These are phyloP conservation scores for Globisporangium nunn DNA, from an alignment of 352 stramenopile species.

Conservation along the genomic window DNA sequence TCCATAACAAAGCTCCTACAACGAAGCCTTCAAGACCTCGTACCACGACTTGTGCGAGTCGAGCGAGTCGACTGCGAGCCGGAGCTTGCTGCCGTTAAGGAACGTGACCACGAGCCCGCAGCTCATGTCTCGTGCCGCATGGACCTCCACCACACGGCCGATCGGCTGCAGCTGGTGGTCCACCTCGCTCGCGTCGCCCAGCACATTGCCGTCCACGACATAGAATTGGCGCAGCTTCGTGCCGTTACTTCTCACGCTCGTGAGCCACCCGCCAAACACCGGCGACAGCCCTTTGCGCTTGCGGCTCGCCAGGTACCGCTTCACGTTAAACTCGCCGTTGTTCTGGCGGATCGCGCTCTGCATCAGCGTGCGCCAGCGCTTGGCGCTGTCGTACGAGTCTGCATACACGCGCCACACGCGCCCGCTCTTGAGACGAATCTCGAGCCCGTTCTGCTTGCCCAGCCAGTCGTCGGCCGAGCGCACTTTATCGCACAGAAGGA, in stretches of 20 bases:
- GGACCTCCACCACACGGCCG: conserved; percentile 52
- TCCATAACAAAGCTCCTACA: background rate
- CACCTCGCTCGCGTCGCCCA: conserved; percentile 75
- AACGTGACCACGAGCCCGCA: conserved; percentile 71
- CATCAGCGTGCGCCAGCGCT: conserved; percentile 70
- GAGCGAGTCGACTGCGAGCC: conserved; percentile 66
- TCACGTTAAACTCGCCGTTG: conserved; percentile 48
- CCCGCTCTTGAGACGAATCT: conserved; percentile 60
- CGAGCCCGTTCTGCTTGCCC: conserved; percentile 57
- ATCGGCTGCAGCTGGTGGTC: conserved; percentile 69
- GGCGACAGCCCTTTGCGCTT: conserved; percentile 58
- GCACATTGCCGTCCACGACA: conserved; percentile 56
- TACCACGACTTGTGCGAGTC: conserved; percentile 68
- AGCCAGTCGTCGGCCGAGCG: conserved; percentile 60
- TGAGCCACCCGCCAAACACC: conserved; percentile 80
- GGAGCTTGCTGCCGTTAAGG: conserved; percentile 45
- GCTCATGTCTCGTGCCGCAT: conserved; percentile 48
- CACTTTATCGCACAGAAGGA: conserved; percentile 52
- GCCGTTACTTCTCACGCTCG: conserved; percentile 30
- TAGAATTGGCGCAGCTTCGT: conserved; percentile 61
- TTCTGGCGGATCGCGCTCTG: conserved; percentile 34
- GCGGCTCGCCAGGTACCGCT: conserved; percentile 59
- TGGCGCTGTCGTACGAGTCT: conserved; percentile 72
- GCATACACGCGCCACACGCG: conserved; percentile 62
- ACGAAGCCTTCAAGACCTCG: conserved; percentile 45